A percentile compares a stretch with the other conserved stretches of the same genome.
Conservation (phyloP, 768 basidiomycete species). For the Cystofilobasidium ferigula region DNA sequence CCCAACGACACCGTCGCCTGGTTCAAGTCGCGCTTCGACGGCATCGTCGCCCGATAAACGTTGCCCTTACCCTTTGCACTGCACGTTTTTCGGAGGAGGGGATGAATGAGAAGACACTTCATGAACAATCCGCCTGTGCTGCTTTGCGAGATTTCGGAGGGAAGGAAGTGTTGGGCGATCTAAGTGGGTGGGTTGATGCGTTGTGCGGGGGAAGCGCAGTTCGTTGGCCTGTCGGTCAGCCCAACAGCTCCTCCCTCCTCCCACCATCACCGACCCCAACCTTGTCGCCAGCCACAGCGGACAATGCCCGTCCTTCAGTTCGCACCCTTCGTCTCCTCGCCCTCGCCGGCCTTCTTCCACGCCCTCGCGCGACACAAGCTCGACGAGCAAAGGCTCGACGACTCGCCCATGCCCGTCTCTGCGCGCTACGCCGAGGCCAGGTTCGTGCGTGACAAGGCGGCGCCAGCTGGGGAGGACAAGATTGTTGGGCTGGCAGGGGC, state of each 20-base stretch:
- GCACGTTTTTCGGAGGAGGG: neutral
- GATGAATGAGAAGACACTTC: neutral
- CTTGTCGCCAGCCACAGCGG: too few relatives aligned
- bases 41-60: slow-evolving; percentile 54
- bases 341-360: slow-evolving; percentile 89
- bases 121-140: too few relatives aligned
- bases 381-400: slow-evolving; percentile 72
- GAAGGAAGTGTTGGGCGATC: too few relatives aligned
- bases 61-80: too few relatives aligned
- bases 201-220: too few relatives aligned
- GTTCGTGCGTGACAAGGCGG: slow-evolving; percentile 54
- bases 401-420: slow-evolving; percentile 52
- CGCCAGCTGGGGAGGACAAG: slow-evolving; percentile 52
- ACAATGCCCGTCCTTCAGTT: slow-evolving; percentile 58
- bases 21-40: slow-evolving; percentile 99
- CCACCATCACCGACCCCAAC: neutral
- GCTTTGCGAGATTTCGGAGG: too few relatives aligned
- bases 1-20: slow-evolving; percentile 94
- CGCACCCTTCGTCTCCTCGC: slow-evolving; percentile 70
- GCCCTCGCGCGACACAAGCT: slow-evolving; percentile 79
- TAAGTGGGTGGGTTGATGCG: too few relatives aligned
- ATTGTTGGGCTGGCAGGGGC: slow-evolving; percentile 54
- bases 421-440: slow-evolving; percentile 64
- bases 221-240: too few relatives aligned
- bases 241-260: neutral